Percentiles rank a stretch among this genome's conserved stretches.
These are phyloP conservation scores for Tricholoma sp. DNA, from an alignment of 768 basidiomycete genomes.

Conservation along the genomic window DNA sequence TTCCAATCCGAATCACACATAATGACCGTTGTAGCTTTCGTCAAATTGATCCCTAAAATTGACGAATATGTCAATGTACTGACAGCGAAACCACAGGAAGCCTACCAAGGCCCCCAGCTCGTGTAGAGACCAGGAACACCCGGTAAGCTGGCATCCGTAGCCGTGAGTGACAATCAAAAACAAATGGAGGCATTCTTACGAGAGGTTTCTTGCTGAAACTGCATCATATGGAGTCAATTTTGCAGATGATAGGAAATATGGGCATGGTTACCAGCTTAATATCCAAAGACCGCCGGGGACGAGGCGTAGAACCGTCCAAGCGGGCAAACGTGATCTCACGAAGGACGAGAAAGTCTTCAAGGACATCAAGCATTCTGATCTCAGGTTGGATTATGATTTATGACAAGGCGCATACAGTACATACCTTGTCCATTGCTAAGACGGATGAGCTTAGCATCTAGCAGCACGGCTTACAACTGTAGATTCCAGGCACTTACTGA, in stretches of 20 bases:
- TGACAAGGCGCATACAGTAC: not conserved
- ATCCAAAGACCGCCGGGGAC: conserved; percentile 52
- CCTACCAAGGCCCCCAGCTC: conserved; percentile 65
- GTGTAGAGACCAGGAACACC: conserved; percentile 66
- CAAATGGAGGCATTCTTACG: conserved; percentile 29
- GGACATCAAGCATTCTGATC: conserved; percentile 57
- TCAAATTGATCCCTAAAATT: conserved; percentile 72
- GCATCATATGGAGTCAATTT: not conserved
- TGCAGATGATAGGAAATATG: not conserved
- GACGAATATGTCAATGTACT: conserved; percentile 13
- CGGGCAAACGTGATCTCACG: conserved; percentile 56
- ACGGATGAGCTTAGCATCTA: not conserved
- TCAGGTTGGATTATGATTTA: not conserved
- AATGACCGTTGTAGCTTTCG: conserved; percentile 74
- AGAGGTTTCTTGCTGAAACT: conserved; percentile 58
- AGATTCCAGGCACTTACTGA: conserved; percentile 35
- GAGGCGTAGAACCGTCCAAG: conserved; percentile 49
- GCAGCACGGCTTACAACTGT: not conserved
- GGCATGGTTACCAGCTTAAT: conserved; percentile 42
- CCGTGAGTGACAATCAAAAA: conserved; percentile 1
- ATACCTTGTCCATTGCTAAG: conserved; percentile 55
- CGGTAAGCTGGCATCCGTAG: conserved; percentile 40
- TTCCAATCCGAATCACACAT: conserved; percentile 74
- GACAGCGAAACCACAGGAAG: conserved; percentile 3
- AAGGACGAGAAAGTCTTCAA: conserved; percentile 63